A percentile compares a stretch with the other conserved stretches of the same genome.
phyloP scores from a whole-genome alignment of 192 early-diverging fungal species.

The Podila clonocystis region DNA sequence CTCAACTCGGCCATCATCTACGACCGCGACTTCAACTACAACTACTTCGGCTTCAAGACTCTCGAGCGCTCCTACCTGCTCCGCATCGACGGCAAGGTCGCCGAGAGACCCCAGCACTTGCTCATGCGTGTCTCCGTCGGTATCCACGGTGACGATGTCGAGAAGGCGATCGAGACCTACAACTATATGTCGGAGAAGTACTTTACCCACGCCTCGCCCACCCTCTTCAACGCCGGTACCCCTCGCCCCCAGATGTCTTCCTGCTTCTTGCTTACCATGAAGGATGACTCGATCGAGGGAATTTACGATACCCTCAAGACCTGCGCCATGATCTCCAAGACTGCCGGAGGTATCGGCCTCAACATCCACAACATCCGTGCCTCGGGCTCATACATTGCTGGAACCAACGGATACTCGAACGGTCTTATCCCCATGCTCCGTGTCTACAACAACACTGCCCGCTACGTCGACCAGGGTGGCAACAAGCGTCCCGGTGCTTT shows the following conservation, averaged over 20 bases:
- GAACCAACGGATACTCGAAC: slow-evolving; percentile 97
- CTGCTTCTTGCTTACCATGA: slow-evolving; percentile 96
- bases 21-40: slow-evolving; percentile 97
- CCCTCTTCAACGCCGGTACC: slow-evolving; percentile 98
- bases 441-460: slow-evolving; percentile 98
- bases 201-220: slow-evolving; percentile 98
- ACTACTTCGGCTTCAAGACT: slow-evolving; percentile 99
- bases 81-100: slow-evolving; percentile 85
- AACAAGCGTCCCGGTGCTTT: slow-evolving; percentile 99
- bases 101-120: slow-evolving; percentile 97
- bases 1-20: slow-evolving; percentile 98
- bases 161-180: slow-evolving; percentile 94
- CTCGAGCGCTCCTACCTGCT: slow-evolving; percentile 96
- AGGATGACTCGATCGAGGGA: slow-evolving; percentile 97
- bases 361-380: slow-evolving; percentile 98
- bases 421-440: slow-evolving; percentile 98
- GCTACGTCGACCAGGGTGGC: slow-evolving; percentile 99
- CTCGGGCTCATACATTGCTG: slow-evolving; percentile 95
- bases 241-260: slow-evolving; percentile 94
- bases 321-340: slow-evolving; percentile 98
- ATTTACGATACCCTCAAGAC: slow-evolving; percentile 98
- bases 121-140: slow-evolving; percentile 98
- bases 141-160: slow-evolving; percentile 93
- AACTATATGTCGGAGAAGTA: slow-evolving; percentile 90
- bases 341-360: slow-evolving; percentile 96